These are phyloP conservation scores for Cerioporus squamosus DNA, from an alignment of 1,284 basidiomycete genomes.

Conservation along the genomic window DNA sequence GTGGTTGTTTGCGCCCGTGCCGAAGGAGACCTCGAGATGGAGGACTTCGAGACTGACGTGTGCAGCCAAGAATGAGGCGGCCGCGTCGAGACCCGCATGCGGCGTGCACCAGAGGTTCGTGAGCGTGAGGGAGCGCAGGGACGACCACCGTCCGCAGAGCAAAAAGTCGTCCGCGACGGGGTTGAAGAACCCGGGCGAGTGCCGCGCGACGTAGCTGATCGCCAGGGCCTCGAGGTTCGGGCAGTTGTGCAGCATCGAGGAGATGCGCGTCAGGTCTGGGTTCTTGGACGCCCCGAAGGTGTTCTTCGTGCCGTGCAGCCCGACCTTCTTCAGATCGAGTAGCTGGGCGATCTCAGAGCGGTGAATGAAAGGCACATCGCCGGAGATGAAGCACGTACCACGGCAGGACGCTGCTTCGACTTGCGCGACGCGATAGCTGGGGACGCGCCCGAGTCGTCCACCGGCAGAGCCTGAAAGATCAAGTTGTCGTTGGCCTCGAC, in stretches of 20 bases:
- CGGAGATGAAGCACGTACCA: slow-evolving; percentile 28
- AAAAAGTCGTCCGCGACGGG: slow-evolving; percentile 59
- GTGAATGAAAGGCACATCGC: neutral
- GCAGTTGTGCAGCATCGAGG: slow-evolving; percentile 55
- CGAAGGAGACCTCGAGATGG: slow-evolving; percentile 50
- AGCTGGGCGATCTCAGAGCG: slow-evolving; percentile 38
- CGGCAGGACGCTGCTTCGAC: slow-evolving; percentile 22
- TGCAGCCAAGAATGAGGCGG: slow-evolving; percentile 51
- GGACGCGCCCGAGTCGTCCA: neutral
- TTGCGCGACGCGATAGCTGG: neutral
- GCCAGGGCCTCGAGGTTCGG: slow-evolving; percentile 57
- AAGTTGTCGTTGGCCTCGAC: slow-evolving; percentile 60
- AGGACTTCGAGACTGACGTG: slow-evolving; percentile 58
- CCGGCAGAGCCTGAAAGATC: slow-evolving; percentile 38
- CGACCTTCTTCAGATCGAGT: slow-evolving; percentile 46
- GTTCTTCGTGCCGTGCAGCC: slow-evolving; percentile 55
- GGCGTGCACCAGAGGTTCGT: slow-evolving; percentile 55
- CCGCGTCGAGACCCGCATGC: slow-evolving; percentile 43
- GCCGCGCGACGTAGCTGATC: slow-evolving; percentile 48
- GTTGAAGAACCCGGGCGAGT: slow-evolving; percentile 38
- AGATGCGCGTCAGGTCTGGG: slow-evolving; percentile 52
- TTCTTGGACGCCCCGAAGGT: slow-evolving; percentile 56
- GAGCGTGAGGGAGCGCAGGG: slow-evolving; percentile 55
- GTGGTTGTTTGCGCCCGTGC: slow-evolving; percentile 16
- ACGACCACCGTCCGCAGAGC: slow-evolving; percentile 55